These are phyloP conservation scores for Colletotrichum kahawae DNA, from an alignment of 2,329 filamentous ascomycete species.

Conservation along the genomic window DNA sequence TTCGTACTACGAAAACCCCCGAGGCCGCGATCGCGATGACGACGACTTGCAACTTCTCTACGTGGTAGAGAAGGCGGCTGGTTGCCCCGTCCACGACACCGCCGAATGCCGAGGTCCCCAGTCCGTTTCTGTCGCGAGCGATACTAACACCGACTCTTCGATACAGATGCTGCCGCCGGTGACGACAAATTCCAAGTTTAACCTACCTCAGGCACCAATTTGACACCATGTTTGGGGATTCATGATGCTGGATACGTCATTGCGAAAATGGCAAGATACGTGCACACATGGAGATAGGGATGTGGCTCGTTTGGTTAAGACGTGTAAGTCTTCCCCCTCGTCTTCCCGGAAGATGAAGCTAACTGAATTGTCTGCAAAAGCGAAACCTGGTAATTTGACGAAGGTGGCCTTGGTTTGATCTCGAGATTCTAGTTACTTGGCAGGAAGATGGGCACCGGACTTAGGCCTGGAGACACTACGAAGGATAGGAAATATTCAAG, in stretches of 20 bases:
- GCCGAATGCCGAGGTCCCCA: not conserved
- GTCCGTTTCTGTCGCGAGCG: constrained; percentile 11
- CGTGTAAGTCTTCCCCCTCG: not conserved
- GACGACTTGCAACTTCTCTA: constrained; percentile 22
- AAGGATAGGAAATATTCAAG: not conserved
- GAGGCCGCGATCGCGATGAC: constrained; percentile 14
- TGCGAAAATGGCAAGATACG: not conserved
- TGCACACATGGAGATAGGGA: constrained; percentile 7
- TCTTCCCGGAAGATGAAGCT: not conserved
- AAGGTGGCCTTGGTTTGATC: not conserved
- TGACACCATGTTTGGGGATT: constrained; percentile 8
- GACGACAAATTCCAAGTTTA: not conserved
- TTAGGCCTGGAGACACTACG: not conserved
- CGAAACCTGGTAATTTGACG: not conserved
- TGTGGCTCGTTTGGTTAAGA: not conserved
- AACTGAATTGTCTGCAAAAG: not conserved
- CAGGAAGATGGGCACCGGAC: not conserved
- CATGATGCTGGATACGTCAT: not conserved
- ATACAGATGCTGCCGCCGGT: constrained; percentile 3
- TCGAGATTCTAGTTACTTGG: not conserved
- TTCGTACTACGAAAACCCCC: constrained; percentile 11
- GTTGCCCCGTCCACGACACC: constrained; percentile 11
- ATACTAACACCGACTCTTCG: constrained; percentile 16
- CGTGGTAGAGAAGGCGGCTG: constrained; percentile 12
- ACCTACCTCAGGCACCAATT: not conserved